phyloP scores from a whole-genome alignment of 139 green algal genomes.

The Eudorina sp. region DNA sequence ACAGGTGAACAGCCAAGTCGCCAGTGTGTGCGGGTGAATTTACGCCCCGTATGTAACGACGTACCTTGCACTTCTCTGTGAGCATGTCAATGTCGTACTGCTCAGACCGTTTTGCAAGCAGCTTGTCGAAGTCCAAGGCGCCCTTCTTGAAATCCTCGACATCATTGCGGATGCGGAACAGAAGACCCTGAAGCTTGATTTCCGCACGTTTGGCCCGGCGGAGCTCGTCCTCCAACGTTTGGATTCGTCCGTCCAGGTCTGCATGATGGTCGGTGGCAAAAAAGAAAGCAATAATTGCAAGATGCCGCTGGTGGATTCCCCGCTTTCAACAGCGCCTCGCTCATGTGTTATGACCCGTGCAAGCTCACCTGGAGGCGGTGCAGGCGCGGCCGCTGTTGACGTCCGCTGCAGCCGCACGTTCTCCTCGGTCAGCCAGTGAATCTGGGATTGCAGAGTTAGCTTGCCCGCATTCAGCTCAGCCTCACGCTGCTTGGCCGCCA shows the following conservation, averaged over 20 bases:
- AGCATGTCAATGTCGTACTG: conserved; percentile 72
- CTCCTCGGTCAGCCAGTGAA: conserved; percentile 73
- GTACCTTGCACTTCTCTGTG: conserved; percentile 65
- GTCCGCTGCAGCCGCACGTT: conserved; percentile 64
- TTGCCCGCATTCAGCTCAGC: conserved; percentile 78
- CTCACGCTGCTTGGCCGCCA: conserved; percentile 79
- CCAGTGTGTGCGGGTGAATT: too few relatives aligned
- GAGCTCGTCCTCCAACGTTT: conserved; percentile 73
- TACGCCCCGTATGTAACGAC: too few relatives aligned
- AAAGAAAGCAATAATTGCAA: too few relatives aligned
- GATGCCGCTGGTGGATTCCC: too few relatives aligned
- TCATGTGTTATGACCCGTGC: too few relatives aligned
- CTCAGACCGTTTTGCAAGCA: conserved; percentile 74
- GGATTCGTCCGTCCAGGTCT: not conserved
- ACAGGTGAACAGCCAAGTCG: not conserved
- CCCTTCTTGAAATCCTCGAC: conserved; percentile 51
- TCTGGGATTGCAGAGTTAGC: conserved; percentile 67
- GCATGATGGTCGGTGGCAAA: too few relatives aligned
- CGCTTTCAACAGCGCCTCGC: too few relatives aligned
- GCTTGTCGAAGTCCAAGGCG: conserved; percentile 66
- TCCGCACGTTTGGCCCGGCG: conserved; percentile 79
- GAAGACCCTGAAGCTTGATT: conserved; percentile 85
- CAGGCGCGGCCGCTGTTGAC: too few relatives aligned
- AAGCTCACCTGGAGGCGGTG: too few relatives aligned
- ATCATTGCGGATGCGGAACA: conserved; percentile 85